phyloP scores from a whole-genome alignment of 306 rosid genomes.

The Trifolium repens region DNA sequence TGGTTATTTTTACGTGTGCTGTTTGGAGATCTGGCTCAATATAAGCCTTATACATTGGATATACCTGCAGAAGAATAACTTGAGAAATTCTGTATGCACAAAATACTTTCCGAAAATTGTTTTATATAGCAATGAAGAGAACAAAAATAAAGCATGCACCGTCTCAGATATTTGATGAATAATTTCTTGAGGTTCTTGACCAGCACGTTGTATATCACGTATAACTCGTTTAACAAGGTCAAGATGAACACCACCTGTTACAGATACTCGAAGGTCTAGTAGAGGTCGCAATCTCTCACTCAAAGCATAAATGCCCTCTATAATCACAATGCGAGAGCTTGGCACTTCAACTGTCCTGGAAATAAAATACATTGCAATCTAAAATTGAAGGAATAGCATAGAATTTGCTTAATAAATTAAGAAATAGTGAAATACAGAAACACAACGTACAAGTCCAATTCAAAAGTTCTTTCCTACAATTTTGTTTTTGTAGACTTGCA shows the following conservation, averaged over 20 bases:
- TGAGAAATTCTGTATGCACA: conserved; percentile 41
- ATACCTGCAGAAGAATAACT: conserved; percentile 65
- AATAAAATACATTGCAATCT: conserved; percentile 38
- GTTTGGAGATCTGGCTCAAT: conserved; percentile 98
- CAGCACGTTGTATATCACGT: conserved; percentile 97
- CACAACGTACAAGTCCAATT: background rate
- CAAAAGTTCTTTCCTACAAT: background rate
- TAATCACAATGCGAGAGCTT: conserved; percentile 84
- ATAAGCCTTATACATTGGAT: conserved; percentile 99
- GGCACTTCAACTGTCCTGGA: conserved; percentile 94
- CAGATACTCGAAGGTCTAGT: conserved; percentile 93
- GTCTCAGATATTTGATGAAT: conserved; percentile 99
- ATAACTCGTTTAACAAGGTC: conserved; percentile 97
- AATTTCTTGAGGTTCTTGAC: conserved; percentile 98
- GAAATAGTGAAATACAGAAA: background rate
- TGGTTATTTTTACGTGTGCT: conserved; percentile 88
- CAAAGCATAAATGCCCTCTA: conserved; percentile 97
- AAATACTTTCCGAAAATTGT: conserved; percentile 18
- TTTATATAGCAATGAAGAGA: conserved; percentile 21
- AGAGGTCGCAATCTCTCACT: conserved; percentile 90
- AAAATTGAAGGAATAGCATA: conserved; percentile 18
- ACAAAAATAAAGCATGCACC: conserved; percentile 50
- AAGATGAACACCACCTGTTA: conserved; percentile 97
- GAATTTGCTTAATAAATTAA: background rate
- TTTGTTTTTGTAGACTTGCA: background rate